A percentile compares a stretch with the other conserved stretches of the same genome.
Conservation (phyloP, 768 basidiomycete species). For the Mrakia blollopis region DNA sequence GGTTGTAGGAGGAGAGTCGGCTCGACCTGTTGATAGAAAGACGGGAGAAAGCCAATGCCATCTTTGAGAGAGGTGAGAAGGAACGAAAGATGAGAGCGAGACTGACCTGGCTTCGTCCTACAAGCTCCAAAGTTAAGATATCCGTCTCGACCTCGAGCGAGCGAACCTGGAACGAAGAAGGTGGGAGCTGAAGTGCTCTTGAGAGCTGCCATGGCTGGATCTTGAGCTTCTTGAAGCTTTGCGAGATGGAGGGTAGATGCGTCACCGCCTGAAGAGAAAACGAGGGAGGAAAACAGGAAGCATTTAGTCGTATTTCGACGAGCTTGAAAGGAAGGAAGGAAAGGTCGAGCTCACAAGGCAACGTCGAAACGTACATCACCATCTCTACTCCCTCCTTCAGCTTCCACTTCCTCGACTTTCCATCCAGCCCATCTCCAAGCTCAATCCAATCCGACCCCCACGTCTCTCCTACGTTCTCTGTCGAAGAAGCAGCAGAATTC, state of each 20-base stretch:
- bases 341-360: conserved; percentile 11
- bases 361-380: conserved; percentile 10
- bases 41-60: too few relatives aligned
- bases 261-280: conserved; percentile 1
- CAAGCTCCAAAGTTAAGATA: conserved; percentile 70
- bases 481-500: background rate
- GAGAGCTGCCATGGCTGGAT: conserved; percentile 23
- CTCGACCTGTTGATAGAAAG: conserved; percentile 48
- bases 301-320: background rate
- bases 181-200: background rate
- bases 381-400: background rate
- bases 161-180: background rate
- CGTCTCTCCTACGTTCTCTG: background rate
- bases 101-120: conserved; percentile 79
- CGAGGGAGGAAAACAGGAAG: background rate
- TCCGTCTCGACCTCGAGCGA: conserved; percentile 65
- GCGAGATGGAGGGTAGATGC: conserved; percentile 19
- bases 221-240: background rate
- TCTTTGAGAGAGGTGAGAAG: background rate
- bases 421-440: too few relatives aligned
- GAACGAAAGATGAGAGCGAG: background rate
- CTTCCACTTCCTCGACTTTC: background rate
- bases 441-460: background rate
- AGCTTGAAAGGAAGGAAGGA: background rate
- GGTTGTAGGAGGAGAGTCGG: conserved; percentile 73